Base-by-base conservation (phyloP, 345 rosid species). In the Conringia planisiliqua region DNA sequence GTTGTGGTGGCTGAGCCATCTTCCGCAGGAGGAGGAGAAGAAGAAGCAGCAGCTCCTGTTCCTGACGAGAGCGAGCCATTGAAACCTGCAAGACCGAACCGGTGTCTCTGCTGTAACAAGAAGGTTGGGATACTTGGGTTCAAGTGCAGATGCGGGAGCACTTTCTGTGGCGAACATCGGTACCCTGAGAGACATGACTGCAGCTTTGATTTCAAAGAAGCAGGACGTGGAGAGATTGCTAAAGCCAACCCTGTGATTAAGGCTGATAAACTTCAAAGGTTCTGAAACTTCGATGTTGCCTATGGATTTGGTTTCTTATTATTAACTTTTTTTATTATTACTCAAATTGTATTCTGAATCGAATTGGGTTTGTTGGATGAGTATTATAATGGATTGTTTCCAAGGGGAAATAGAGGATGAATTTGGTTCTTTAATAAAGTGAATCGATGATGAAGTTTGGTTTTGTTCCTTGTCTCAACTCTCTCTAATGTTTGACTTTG, bases 141-240 rank as follows among this genome's bases (percentile, higher is more conserved):
- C 66, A 71, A 74, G 72, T 78, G 84, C 66, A 74, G 67, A 36
- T 81, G 84, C 3, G 82, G 77, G 4, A 78, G 58, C 58, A 67
- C 72, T 42, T 78, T 70, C 66, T 81, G 84, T 7, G 78, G 82
- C 0, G 67, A 36, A 2, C 84, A 81, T 47, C 33, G 84, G 74
- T 71, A 81, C 62, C 82, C 84, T 13, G 82, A 78, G 78, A 46
- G 17, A 58, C 84, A 81, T 64, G 74, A 62, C 10, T 81, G 82
- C 35, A 57, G 35, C 66, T 78, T 78, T 57, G 75, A 81, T 74
- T 81, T 74, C 72, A 81, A 81, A 63, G 69, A 56, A 42, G 10
- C 7, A 2, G 84, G 76, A 0, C 73, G 78, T 14, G 84, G 69
- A 27, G 62, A 11, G 47, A 77, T 81, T 56, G 79, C 81, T 0